These are phyloP conservation scores for Leccinum solheimii DNA, from an alignment of 1,284 basidiomycete species.

Conservation along the genomic window DNA sequence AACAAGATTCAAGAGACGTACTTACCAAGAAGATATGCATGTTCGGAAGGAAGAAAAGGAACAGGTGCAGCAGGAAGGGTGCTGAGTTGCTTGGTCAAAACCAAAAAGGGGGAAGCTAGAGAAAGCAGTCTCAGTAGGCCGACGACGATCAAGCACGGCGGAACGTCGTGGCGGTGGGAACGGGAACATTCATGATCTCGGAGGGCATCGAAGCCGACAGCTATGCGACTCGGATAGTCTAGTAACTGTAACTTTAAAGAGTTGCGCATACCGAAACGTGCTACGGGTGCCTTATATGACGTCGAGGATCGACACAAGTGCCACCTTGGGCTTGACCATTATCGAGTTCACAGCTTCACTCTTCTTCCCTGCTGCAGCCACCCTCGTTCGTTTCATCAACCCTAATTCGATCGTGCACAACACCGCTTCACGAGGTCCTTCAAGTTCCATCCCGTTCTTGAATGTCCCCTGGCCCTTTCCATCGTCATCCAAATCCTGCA, in stretches of 20 bases:
- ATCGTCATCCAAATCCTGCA: conserved; percentile 19
- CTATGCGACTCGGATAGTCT: background rate
- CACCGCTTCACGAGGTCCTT: conserved; percentile 3
- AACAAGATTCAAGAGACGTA: no score
- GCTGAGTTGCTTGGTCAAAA: no score
- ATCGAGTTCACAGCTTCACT: background rate
- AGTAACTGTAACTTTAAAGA: background rate
- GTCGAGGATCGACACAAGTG: conserved; percentile 11
- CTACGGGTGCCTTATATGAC: background rate
- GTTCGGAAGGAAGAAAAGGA: no score
- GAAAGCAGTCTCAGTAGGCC: no score
- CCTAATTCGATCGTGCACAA: conserved; percentile 19
- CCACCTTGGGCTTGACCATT: conserved; percentile 20
- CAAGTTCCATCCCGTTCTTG: background rate
- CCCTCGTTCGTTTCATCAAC: conserved; percentile 9
- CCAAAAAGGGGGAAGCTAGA: no score
- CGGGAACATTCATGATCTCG: no score
- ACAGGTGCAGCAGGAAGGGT: no score
- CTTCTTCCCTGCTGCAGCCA: background rate
- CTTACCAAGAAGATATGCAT: no score
- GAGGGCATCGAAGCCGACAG: no score
- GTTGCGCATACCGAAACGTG: background rate
- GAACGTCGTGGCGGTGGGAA: no score
- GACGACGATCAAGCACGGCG: no score
- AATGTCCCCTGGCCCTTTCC: background rate